phyloP scores from a whole-genome alignment of 805 yeast genomes.

The Candida tallmaniae region DNA sequence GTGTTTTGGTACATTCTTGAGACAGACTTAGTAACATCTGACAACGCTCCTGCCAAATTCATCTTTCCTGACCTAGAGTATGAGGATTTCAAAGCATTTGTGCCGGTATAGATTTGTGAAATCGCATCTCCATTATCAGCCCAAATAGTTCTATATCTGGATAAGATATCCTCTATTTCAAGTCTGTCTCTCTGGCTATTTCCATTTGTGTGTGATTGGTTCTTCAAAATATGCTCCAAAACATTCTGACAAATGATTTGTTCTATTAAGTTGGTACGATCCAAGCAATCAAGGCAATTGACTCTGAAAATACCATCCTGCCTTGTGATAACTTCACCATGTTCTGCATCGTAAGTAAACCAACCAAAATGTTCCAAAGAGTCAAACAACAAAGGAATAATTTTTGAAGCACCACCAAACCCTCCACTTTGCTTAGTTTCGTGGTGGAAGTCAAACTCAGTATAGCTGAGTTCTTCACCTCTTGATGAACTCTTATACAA shows the following conservation, averaged over 20 bases:
- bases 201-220: constrained; percentile 22
- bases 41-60: constrained; percentile 95
- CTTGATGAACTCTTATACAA: constrained; percentile 46
- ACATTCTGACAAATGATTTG: constrained; percentile 77
- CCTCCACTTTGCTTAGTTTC: constrained; percentile 85
- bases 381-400: constrained; percentile 58
- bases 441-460: constrained; percentile 90
- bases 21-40: constrained; percentile 95
- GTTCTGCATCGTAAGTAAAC: constrained; percentile 63
- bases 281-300: constrained; percentile 89
- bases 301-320: constrained; percentile 92
- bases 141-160: constrained; percentile 78
- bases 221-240: constrained; percentile 39
- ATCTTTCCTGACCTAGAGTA: constrained; percentile 93
- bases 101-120: constrained; percentile 57
- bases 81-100: constrained; percentile 72
- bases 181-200: constrained; percentile 18
- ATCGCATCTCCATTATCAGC: constrained; percentile 69
- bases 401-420: constrained; percentile 73
- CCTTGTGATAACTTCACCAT: constrained; percentile 54
- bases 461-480: constrained; percentile 41
- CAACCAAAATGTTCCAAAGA: constrained; percentile 79
- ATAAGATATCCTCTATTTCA: constrained; percentile 47
- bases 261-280: constrained; percentile 86
- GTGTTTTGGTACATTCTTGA: constrained; percentile 94